These are phyloP conservation scores for Phaeosphaeria sp. DNA, from an alignment of 2,329 filamentous ascomycete species.

Conservation along the genomic window DNA sequence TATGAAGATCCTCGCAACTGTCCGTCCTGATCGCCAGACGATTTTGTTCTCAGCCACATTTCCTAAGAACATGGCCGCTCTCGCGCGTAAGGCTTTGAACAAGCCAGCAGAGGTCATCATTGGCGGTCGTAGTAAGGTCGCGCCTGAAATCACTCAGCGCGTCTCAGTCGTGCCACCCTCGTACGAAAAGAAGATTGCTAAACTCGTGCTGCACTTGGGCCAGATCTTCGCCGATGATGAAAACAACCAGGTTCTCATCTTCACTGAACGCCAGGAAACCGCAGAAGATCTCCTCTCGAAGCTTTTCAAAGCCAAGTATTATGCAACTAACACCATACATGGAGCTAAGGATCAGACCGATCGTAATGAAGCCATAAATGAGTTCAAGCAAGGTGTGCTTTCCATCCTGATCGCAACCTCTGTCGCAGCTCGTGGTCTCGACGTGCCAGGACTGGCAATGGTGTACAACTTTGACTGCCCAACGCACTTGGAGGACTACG, in stretches of 20 bases:
- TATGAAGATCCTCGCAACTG: constrained; percentile 92
- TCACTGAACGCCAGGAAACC: constrained; percentile 91
- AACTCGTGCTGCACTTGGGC: constrained; percentile 84
- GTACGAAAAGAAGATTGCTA: constrained; percentile 80
- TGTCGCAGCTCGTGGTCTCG: constrained; percentile 90
- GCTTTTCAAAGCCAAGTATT: constrained; percentile 38
- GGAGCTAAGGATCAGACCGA: constrained; percentile 69
- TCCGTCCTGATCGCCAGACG: constrained; percentile 90
- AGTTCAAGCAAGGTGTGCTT: constrained; percentile 71
- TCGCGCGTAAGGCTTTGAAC: constrained; percentile 86
- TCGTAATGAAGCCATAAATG: constrained; percentile 43
- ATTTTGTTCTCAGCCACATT: constrained; percentile 97
- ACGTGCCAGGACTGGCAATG: constrained; percentile 94
- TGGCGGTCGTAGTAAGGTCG: constrained; percentile 77
- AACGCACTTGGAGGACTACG: constrained; percentile 95
- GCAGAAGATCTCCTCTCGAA: constrained; percentile 42
- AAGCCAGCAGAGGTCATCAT: constrained; percentile 91
- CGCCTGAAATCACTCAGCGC: constrained; percentile 82
- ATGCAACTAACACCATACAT: constrained; percentile 72
- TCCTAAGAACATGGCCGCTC: constrained; percentile 86
- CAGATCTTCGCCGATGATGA: constrained; percentile 86
- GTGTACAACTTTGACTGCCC: constrained; percentile 96
- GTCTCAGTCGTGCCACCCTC: constrained; percentile 70
- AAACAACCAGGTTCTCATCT: constrained; percentile 87
- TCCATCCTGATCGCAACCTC: constrained; percentile 94